Evolutionary conservation across 1,139 yeast genomes (phyloP).

Genomic region (Kurtzmaniella quercitrusa): DNA sequence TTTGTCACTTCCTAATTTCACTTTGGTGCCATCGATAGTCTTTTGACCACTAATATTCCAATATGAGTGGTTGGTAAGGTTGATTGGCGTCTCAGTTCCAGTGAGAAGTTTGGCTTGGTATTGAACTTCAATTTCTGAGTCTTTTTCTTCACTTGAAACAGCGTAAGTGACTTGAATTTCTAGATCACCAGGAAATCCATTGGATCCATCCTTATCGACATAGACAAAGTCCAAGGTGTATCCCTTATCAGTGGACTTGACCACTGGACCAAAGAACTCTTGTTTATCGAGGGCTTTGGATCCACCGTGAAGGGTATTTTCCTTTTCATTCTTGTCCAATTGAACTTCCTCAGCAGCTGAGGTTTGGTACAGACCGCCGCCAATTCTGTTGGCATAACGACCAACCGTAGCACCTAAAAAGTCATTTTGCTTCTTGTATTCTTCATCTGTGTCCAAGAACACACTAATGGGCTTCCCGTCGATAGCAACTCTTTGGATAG

Average conservation of each 20-base stretch:
- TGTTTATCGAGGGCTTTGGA: constrained; percentile 47
- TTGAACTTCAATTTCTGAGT: constrained; percentile 35
- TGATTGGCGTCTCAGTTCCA: constrained; percentile 44
- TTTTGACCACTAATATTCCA: constrained; percentile 37
- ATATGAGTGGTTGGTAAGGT: constrained; percentile 63
- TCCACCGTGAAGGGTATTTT: constrained; percentile 52
- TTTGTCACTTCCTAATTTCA: constrained; percentile 23
- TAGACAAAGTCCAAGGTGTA: constrained; percentile 36
- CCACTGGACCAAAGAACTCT: constrained; percentile 49
- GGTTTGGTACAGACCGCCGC: constrained; percentile 39
- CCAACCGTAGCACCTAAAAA: constrained; percentile 64
- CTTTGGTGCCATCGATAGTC: constrained; percentile 31
- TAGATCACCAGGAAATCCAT: constrained; percentile 56
- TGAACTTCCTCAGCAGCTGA: constrained; percentile 33
- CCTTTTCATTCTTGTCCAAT: constrained; percentile 40
- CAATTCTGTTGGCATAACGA: constrained; percentile 59
- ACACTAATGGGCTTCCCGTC: constrained; percentile 30
- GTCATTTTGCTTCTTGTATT: constrained; percentile 39
- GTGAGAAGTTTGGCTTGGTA: constrained; percentile 43
- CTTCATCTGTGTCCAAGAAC: constrained; percentile 31
- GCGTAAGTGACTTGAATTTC: constrained; percentile 41
- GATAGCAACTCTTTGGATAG: constrained; percentile 38
- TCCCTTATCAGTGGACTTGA: constrained; percentile 20
- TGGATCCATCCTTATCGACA: constrained; percentile 42
- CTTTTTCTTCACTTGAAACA: constrained; percentile 15